A percentile compares a stretch with the other conserved stretches of the same genome.
These are phyloP conservation scores for Diaporthe citri DNA, from an alignment of 2,329 filamentous ascomycete species.

Conservation along the genomic window DNA sequence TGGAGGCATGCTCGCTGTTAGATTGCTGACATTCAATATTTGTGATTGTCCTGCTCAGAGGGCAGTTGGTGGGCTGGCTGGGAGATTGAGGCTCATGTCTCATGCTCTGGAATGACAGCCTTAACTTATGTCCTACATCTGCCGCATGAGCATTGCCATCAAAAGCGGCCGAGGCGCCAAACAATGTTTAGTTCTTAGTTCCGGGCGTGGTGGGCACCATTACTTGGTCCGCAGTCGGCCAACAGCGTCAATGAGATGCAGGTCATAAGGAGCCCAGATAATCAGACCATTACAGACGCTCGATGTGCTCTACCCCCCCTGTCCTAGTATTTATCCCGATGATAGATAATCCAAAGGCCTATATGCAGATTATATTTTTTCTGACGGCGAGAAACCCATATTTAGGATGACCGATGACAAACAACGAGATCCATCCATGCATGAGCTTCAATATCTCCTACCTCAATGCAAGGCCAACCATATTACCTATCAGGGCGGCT, in stretches of 20 bases:
- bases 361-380: background rate
- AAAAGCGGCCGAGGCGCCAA: background rate
- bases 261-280: background rate
- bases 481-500: background rate
- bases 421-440: background rate
- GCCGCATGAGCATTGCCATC: background rate
- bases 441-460: too few relatives aligned
- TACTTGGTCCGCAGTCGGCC: background rate
- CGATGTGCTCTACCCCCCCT: too few relatives aligned
- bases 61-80: background rate
- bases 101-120: background rate
- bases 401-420: background rate
- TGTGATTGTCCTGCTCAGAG: background rate
- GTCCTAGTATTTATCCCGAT: background rate
- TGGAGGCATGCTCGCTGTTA: background rate
- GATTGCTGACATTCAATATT: background rate
- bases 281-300: background rate
- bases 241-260: background rate
- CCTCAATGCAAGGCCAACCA: background rate
- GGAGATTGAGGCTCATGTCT: background rate
- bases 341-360: background rate
- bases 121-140: background rate
- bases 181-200: background rate
- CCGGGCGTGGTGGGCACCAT: too few relatives aligned
- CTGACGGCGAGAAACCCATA: background rate